Base-by-base conservation (phyloP, 1,284 basidiomycete genomes). In the Laetiporus sulphureus region DNA sequence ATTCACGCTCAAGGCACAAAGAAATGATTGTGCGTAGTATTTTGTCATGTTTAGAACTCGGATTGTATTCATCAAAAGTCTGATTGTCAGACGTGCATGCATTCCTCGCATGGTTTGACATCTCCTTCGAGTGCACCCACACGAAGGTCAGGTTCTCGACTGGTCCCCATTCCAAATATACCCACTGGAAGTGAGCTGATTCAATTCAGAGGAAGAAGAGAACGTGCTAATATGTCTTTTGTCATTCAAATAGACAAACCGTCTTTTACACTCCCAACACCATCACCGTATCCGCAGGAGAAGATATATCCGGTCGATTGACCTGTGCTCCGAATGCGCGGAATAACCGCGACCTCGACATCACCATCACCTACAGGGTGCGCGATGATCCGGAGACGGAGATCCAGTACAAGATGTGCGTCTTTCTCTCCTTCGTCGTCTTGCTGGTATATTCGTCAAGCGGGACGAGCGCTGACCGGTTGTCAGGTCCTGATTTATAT, bases 41-140 rank as follows among this genome's bases (percentile, higher is more conserved):
- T 44, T 15, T 25, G 36, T 31, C 32, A 22, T 16, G 36, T 15
- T 18, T 23, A 13, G 44, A 30, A n/a, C n/a, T n/a, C n/a, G n/a
- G n/a, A n/a, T n/a, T n/a, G n/a, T n/a, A n/a, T n/a, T n/a, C n/a
- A 13, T 13, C 25, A 8, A 13, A 27, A 8, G 13, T 27, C 7
- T 13, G 25, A 27, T 27, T 27, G 25, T 34, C 52, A 95, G 92
- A 92, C 62, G 76, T 95, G 15, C 96, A 99, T 60, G 96, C 96
- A n/a, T 97, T 98, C 81, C 81, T 99, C 41, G 94, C 93, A 29
- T 99, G 96, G 96, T 99, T 99, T 67, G 96, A 99, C 65, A 89
- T 97, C 57, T 77, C 82, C 36, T 99, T 99, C 68, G 85, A 91
- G 45, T 93, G 90, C 61, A 94, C 92, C 49, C 96, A 99, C 73